Evolutionary conservation across 1,284 basidiomycete species (phyloP).

Genomic region (Cryptococcus sp.): DNA sequence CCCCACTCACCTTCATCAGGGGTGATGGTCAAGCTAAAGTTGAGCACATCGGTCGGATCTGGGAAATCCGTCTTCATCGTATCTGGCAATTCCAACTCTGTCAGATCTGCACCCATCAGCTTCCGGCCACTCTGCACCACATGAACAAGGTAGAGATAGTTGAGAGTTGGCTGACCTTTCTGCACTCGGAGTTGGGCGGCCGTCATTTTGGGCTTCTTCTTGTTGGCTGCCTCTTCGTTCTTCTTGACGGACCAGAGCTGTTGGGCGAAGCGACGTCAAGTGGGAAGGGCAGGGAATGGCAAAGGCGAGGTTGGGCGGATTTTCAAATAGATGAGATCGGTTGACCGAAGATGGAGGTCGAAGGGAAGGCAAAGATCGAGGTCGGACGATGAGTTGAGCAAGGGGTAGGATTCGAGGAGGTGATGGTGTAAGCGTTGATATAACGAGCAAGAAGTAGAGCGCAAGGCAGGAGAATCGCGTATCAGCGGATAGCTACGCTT

Average conservation of each 20-base stretch:
- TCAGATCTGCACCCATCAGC: slow-evolving; percentile 80
- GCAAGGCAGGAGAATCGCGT: no score
- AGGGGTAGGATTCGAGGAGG: no score
- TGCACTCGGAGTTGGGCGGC: slow-evolving; percentile 97
- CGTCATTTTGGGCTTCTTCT: slow-evolving; percentile 94
- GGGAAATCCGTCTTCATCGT: slow-evolving; percentile 96
- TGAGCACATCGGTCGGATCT: slow-evolving; percentile 84
- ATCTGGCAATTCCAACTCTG: slow-evolving; percentile 89
- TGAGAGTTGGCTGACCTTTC: slow-evolving; percentile 80
- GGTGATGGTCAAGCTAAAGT: slow-evolving; percentile 90
- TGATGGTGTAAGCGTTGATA: not conserved
- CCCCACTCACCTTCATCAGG: slow-evolving; percentile 80
- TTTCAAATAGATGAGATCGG: not conserved
- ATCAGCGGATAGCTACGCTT: no score
- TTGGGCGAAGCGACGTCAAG: not conserved
- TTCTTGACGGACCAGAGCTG: slow-evolving; percentile 99
- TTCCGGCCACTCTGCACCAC: no score
- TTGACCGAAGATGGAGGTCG: no score
- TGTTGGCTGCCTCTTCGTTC: slow-evolving; percentile 79
- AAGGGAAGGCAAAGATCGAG: no score
- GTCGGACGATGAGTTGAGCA: no score
- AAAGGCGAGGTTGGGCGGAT: not conserved
- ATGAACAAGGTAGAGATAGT: no score
- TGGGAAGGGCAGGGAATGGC: not conserved
- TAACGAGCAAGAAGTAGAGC: no score